Evolutionary conservation across 23 red algal genomes (phyloP), one percentile per base, ranked within the genome.

Genomic region (Gracilaria caudata): DNA sequence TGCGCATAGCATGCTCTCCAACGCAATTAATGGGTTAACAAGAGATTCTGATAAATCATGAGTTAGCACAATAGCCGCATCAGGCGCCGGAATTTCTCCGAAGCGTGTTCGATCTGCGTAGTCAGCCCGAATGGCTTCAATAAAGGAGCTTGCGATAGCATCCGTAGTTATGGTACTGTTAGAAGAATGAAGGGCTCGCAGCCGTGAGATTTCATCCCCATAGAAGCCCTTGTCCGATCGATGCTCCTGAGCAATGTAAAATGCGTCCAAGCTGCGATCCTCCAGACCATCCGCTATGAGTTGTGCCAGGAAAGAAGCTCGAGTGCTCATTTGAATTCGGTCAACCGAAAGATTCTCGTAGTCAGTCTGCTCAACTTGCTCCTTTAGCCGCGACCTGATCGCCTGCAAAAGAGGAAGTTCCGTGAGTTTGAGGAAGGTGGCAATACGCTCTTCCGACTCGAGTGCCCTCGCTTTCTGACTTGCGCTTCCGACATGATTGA

Each of bases 11-110:
- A 66, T 73, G 16, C 64, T 82, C 51, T 91, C 87, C 39, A 91
- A 66, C 54, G 44, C 24, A 44, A 63, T 82, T 14, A 91, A 47
- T 0, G 77, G 78, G 51, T 91, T 77, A 43, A 81, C 49, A 29
- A 91, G 77, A 21, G 76, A 68, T 33, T 91, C 77, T 28, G 87
- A 91, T 60, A 91, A 61, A 63, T 91, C 87, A 81, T 91, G 87
- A 75, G 87, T 82, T 59, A 91, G 60, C 35, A 91, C 87, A 58
- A 91, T 64, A 9, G 87, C 87, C 33, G 87, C 87, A 63, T 91
- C 78, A 10, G 87, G 87, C 3, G 87, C 65, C 25, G 24, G 60
- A 72, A 91, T 91, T 73, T 91, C 87, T 25, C 87, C 87, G 34
- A 91, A 91, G 12, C 87, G 75, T 29, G 78, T 77, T 40, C 73